phyloP scores from a whole-genome alignment of 2,329 filamentous ascomycete species.

The Dactylellina leptospora region DNA sequence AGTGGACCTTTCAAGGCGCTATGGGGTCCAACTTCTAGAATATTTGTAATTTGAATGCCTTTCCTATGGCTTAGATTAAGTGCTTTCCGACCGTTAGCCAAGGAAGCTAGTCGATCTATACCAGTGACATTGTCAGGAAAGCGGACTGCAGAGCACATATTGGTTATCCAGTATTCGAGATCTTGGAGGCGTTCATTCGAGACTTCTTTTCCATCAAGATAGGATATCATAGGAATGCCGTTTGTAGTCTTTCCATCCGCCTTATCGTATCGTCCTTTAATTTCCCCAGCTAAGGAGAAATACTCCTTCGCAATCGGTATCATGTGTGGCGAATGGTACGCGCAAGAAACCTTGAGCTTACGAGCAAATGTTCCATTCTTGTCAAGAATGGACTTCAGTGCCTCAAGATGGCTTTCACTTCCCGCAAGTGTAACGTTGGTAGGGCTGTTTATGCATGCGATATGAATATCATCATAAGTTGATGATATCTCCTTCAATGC shows the following conservation, averaged over 20 bases:
- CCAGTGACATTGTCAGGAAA: slow-evolving; percentile 17
- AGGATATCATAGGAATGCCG: slow-evolving; percentile 27
- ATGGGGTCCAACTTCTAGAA: slow-evolving; percentile 32
- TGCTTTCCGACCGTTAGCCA: slow-evolving; percentile 16
- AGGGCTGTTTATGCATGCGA: slow-evolving; percentile 57
- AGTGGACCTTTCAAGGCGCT: slow-evolving; percentile 21
- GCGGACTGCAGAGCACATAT: slow-evolving; percentile 24
- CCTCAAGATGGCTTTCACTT: slow-evolving; percentile 58
- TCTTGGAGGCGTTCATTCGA: slow-evolving; percentile 18
- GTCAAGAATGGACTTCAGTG: slow-evolving; percentile 22
- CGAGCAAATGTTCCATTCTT: slow-evolving; percentile 56
- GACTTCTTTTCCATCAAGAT: slow-evolving; percentile 32
- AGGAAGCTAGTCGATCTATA: slow-evolving; percentile 19
- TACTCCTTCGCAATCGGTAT: slow-evolving; percentile 59
- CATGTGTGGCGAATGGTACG: slow-evolving; percentile 64
- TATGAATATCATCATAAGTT: slow-evolving; percentile 26
- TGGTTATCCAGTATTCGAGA: slow-evolving; percentile 32
- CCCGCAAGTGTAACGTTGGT: slow-evolving; percentile 58
- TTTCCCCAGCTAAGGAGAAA: slow-evolving; percentile 32
- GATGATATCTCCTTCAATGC: not conserved
- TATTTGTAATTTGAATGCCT: slow-evolving; percentile 19
- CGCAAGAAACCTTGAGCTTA: slow-evolving; percentile 61
- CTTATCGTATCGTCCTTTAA: slow-evolving; percentile 11
- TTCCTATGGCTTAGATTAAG: slow-evolving; percentile 12
- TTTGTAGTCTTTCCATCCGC: not conserved